These are phyloP conservation scores for Calonectria leucothoes DNA, from an alignment of 2,329 filamentous ascomycete genomes.

Conservation along the genomic window DNA sequence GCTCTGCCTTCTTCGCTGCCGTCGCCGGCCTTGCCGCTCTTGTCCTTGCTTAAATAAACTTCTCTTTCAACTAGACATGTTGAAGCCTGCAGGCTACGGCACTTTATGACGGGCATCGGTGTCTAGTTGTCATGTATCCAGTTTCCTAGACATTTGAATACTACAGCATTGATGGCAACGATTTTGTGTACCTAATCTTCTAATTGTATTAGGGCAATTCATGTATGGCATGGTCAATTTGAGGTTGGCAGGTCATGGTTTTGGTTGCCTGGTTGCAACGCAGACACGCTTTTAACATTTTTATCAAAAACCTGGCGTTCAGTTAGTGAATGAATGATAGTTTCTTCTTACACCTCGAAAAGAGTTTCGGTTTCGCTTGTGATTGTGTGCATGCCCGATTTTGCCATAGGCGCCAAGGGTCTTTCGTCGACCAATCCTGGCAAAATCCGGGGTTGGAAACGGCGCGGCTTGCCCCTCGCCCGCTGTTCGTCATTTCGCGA, in stretches of 20 bases:
- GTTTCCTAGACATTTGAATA: conserved; percentile 52
- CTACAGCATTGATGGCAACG: conserved; percentile 42
- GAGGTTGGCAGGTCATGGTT: conserved; percentile 26
- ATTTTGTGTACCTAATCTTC: conserved; percentile 58
- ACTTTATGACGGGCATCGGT: conserved; percentile 50
- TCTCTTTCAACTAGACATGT: conserved; percentile 48
- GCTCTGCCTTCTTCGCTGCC: conserved; percentile 66
- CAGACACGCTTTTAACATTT: background rate
- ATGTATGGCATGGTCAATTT: conserved; percentile 26
- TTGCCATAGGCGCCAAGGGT: background rate
- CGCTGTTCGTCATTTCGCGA: conserved; percentile 36
- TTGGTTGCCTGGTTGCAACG: conserved; percentile 32
- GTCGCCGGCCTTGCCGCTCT: conserved; percentile 65
- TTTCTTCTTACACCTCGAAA: background rate
- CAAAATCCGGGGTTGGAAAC: conserved; percentile 36
- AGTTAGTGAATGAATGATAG: conserved; percentile 15
- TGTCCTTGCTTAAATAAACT: conserved; percentile 63
- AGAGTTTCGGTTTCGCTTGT: background rate
- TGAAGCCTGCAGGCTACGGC: conserved; percentile 56
- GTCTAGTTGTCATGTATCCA: conserved; percentile 52
- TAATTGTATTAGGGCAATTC: conserved; percentile 53
- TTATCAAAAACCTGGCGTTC: conserved; percentile 3
- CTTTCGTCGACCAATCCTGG: background rate
- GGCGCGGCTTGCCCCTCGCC: conserved; percentile 12
- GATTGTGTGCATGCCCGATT: background rate